phyloP scores from a whole-genome alignment of 2,329 filamentous ascomycete species.

The Pezicula neosporulosa region DNA sequence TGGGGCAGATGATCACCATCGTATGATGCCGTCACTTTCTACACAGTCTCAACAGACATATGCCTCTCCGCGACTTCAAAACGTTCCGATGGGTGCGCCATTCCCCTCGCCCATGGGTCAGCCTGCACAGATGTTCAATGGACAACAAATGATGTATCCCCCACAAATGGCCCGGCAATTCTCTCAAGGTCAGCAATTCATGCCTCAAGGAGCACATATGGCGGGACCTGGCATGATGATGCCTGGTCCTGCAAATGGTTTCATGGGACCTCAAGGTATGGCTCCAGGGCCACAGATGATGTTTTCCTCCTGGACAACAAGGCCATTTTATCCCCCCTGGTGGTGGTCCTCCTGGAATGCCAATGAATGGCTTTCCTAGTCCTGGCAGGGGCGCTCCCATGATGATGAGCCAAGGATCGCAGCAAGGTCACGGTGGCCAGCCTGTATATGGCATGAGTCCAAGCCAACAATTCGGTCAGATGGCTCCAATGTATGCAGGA shows the following conservation, averaged over 20 bases:
- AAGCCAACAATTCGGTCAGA: slow-evolving; percentile 47
- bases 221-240: slow-evolving; percentile 75
- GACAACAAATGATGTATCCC: slow-evolving; percentile 68
- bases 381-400: slow-evolving; percentile 81
- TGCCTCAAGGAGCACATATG: slow-evolving; percentile 70
- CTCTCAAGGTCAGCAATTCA: slow-evolving; percentile 70
- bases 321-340: slow-evolving; percentile 61
- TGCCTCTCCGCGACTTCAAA: slow-evolving; percentile 76
- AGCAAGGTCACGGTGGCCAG: slow-evolving; percentile 71
- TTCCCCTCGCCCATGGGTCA: slow-evolving; percentile 68
- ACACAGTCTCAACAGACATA: slow-evolving; percentile 63
- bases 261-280: slow-evolving; percentile 73
- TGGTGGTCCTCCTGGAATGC: slow-evolving; percentile 52
- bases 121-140: slow-evolving; percentile 68
- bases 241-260: slow-evolving; percentile 65
- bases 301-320: slow-evolving; percentile 71
- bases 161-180: slow-evolving; percentile 65
- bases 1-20: slow-evolving; percentile 70
- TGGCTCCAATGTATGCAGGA: slow-evolving; percentile 59
- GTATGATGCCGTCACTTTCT: slow-evolving; percentile 85
- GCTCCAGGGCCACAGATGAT: slow-evolving; percentile 75
- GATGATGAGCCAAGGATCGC: slow-evolving; percentile 94
- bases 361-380: slow-evolving; percentile 80
- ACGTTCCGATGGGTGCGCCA: slow-evolving; percentile 62
- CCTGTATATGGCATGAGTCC: slow-evolving; percentile 70